phyloP scores from a whole-genome alignment of 2,329 filamentous ascomycete species.

The Sclerotinia spermophila region DNA sequence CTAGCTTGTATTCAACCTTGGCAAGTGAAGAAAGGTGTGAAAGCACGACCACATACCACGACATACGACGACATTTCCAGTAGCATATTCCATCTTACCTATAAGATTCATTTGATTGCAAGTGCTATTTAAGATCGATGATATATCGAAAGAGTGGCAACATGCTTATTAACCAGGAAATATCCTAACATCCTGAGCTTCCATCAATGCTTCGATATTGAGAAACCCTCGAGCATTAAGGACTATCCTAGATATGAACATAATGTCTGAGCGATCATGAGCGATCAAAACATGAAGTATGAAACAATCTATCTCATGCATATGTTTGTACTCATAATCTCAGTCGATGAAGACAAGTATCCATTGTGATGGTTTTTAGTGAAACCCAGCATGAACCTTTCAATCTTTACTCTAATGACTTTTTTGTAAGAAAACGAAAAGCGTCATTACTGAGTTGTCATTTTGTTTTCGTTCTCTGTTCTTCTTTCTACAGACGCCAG shows the following conservation, averaged over 20 bases:
- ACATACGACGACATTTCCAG: not conserved
- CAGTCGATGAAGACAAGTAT: not conserved
- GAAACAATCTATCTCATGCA: conserved; percentile 5
- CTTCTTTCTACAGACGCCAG: not conserved
- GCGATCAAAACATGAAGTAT: conserved; percentile 10
- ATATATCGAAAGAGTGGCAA: not conserved
- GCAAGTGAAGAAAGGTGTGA: not conserved
- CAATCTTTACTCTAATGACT: not conserved
- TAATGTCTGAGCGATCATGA: conserved; percentile 4
- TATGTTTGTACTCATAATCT: not conserved
- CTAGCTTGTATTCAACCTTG: not conserved
- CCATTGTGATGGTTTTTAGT: conserved; percentile 1
- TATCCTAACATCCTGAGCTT: not conserved
- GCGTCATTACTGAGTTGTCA: conserved; percentile 5
- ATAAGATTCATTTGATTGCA: not conserved
- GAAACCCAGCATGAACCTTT: conserved; percentile 15
- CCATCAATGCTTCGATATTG: not conserved
- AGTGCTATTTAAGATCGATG: too few species aligned
- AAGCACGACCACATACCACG: not conserved
- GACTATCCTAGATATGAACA: conserved; percentile 1
- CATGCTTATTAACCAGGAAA: not conserved
- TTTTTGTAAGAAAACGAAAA: conserved; percentile 1
- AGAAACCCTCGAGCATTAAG: not conserved
- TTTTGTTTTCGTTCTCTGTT: not conserved
- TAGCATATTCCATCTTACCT: not conserved